These are phyloP conservation scores for Sordariomycetes sp. DNA, from an alignment of 2,329 filamentous ascomycete genomes.

Conservation along the genomic window DNA sequence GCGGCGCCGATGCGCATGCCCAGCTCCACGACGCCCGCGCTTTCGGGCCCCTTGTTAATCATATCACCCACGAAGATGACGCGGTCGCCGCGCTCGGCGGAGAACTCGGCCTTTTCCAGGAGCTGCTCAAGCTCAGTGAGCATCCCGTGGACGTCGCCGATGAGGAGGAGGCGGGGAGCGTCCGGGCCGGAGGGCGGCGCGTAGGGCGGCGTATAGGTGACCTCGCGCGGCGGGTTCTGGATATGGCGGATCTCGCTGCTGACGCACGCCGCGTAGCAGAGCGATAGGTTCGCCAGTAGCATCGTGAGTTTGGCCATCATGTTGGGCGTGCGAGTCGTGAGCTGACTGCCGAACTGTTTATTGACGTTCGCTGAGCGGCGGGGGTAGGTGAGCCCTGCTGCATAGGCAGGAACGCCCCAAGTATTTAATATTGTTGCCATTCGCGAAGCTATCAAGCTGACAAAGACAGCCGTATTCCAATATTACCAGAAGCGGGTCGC, in stretches of 20 bases:
- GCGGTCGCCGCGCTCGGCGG: conserved; percentile 42
- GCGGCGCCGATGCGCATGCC: conserved; percentile 65
- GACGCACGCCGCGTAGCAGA: background rate
- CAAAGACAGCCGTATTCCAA: too few species aligned
- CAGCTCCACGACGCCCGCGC: conserved; percentile 62
- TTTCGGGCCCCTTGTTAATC: conserved; percentile 81
- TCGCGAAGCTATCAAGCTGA: too few species aligned
- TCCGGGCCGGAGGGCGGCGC: conserved; percentile 13
- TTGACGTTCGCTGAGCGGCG: too few species aligned
- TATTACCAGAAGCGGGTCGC: too few species aligned
- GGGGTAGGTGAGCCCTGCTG: too few species aligned
- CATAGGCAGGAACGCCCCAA: too few species aligned
- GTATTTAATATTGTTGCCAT: too few species aligned
- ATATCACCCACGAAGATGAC: conserved; percentile 69
- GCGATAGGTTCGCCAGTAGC: background rate
- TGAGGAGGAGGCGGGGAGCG: conserved; percentile 57
- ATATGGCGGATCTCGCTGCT: background rate
- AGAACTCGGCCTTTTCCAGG: conserved; percentile 55
- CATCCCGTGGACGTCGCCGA: conserved; percentile 93
- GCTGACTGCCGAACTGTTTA: background rate
- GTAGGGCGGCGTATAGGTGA: background rate
- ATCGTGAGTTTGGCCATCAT: background rate
- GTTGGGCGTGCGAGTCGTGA: background rate
- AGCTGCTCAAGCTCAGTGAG: conserved; percentile 54
- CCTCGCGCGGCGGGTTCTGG: background rate